Percentiles rank a stretch among this genome's conserved stretches.
Conservation (phyloP, 352 stramenopile genomes). For the Globisporangium abappressorium region DNA sequence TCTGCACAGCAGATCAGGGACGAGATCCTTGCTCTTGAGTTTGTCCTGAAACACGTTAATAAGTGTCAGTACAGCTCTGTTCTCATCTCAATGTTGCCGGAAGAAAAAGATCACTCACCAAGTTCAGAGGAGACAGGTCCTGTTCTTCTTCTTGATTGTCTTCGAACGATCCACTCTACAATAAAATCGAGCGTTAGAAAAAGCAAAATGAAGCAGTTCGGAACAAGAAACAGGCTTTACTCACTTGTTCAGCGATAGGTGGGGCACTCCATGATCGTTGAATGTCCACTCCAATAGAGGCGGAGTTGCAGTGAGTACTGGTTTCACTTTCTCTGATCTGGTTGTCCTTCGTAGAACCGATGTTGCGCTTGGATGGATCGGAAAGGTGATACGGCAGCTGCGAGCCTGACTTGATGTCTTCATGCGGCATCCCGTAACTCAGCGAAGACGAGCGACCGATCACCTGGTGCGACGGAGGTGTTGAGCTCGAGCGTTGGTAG, state of each 20-base stretch:
- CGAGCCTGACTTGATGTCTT: slow-evolving; percentile 6
- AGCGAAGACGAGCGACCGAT: neutral
- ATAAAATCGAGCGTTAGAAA: neutral
- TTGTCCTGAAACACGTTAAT: slow-evolving; percentile 7
- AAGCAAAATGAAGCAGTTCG: neutral
- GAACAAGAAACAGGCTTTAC: slow-evolving; percentile 1
- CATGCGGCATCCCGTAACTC: neutral
- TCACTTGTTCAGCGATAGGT: slow-evolving; percentile 36
- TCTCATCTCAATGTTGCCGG: neutral
- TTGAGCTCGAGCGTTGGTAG: slow-evolving; percentile 42
- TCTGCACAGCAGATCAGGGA: neutral
- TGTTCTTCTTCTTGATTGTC: slow-evolving; percentile 43
- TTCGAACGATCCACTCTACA: slow-evolving; percentile 18
- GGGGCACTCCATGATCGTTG: slow-evolving; percentile 50
- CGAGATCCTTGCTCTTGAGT: slow-evolving; percentile 3
- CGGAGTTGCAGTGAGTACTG: neutral
- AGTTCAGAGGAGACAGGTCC: slow-evolving; percentile 16
- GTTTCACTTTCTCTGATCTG: neutral
- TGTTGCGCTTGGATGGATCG: neutral
- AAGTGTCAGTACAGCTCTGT: slow-evolving; percentile 9
- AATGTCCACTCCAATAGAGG: slow-evolving; percentile 23
- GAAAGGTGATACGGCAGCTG: slow-evolving; percentile 5
- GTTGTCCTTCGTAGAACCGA: slow-evolving; percentile 2
- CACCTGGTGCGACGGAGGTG: slow-evolving; percentile 21
- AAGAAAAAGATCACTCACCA: slow-evolving; percentile 23